Evolutionary conservation across 2,329 filamentous ascomycete genomes (phyloP), one percentile per base, ranked within the genome.

Genomic region (Calonectria leucothoes): DNA sequence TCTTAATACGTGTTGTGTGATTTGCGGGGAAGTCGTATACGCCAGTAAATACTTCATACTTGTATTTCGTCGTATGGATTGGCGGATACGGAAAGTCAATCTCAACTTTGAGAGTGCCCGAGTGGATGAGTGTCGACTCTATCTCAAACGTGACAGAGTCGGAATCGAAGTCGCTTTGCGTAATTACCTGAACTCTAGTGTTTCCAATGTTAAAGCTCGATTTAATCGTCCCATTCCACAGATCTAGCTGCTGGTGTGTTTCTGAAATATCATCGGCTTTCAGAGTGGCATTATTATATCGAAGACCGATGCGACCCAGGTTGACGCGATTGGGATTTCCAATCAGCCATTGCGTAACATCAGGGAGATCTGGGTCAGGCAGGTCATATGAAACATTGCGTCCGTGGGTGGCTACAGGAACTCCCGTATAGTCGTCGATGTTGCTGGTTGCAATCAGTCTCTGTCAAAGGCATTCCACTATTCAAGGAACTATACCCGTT

Each of bases 341-440:
- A 35, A 89, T 89, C 25, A 91, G 80, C 89, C 89, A 91, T 71
- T 90, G 86, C 4, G 87, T 88, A 15, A 84, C 78, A 15, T 79
- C 77, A 5, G 83, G 84, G 6, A 86, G 82, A 0, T 80, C 74
- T 0, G 83, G 77, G 25, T 86, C 83, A 0, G 83, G 82, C 1
- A 84, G 77, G 31, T 85, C 84, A 63, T 86, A 86, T 0, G 82
- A 83, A 6, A 86, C 80, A 33, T 85, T 84, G 45, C 81, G 80
- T 6, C 83, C 83, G 27, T 86, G 83, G 0, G 85, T 86, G 11
- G 79, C 37, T 64, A 77, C 79, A 0, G 78, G 67, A 6, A 84
- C 78, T 0, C 84, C 84, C 3, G 80, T 79, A 31, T 84, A 86
- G 7, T 85, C 82, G 29, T 73, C 63, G 4, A 76, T 45, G 2